Evolutionary conservation across 2,329 filamentous ascomycete genomes (phyloP), one percentile per base, ranked within the genome.

Genomic region (Diaporthe sp.): DNA sequence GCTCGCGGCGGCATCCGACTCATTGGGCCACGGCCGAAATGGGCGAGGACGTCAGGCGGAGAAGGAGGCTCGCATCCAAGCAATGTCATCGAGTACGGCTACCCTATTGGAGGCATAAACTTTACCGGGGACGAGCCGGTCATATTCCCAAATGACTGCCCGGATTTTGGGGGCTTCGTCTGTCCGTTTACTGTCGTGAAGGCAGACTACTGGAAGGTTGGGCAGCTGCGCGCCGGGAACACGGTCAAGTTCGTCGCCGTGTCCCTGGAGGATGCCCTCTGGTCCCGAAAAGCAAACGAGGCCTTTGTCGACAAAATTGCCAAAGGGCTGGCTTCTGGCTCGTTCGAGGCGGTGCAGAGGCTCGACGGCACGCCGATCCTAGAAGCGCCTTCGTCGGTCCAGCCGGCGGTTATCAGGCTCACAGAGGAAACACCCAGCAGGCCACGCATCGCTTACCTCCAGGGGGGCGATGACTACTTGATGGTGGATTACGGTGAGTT

Each of bases 51-150:
- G 44, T 87, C 90, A 77, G 92, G 91, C 15, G 92, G 91, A 0
- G 91, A 92, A 76, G 92, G 90, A 10, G 92, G 92, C 15, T 86
- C 89, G 0, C 92, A 93, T 80, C 92, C 92, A 0, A 88, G 85
- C 46, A 92, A 92, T 76, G 79, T 90, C 22, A 86, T 90, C 31
- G 89, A 91, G 76, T 91, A 92, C 77, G 90, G 90, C 3, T 93
- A 92, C 79, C 88, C 89, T 0, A 80, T 90, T 1, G 90, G 90
- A 0, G 87, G 87, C 0, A 79, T 92, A 37, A 92, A 92, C 77
- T 93, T 88, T 87, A 91, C 90, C 0, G 90, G 90, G 5, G 90
- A 92, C 75, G 89, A 90, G 49, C 87, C 89, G 2, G 89, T 89
- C n/a, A 88, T 92, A 25, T 91, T 92, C 67, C 87, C 90, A 0